Percentiles rank a stretch among this genome's conserved stretches.
phyloP scores from a whole-genome alignment of 805 yeast genomes.

The Zygosaccharomyces bailii region DNA sequence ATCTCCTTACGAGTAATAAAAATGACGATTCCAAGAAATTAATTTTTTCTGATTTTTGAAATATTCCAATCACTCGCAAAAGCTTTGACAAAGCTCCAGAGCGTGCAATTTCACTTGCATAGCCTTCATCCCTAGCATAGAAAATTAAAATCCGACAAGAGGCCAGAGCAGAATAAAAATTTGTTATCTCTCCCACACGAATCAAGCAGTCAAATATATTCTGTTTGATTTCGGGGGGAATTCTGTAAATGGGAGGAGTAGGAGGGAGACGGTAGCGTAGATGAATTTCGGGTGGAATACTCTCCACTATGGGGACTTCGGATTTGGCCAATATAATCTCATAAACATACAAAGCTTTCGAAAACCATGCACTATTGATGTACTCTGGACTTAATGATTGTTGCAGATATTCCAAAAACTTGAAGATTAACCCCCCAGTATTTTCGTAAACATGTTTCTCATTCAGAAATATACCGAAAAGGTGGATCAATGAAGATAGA shows the following conservation, averaged over 20 bases:
- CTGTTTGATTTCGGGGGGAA: conserved; percentile 26
- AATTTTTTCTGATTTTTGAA: conserved; percentile 38
- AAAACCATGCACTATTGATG: conserved; percentile 53
- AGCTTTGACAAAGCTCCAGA: conserved; percentile 49
- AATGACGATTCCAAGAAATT: conserved; percentile 46
- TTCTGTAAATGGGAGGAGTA: conserved; percentile 23
- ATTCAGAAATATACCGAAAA: conserved; percentile 43
- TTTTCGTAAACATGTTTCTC: conserved; percentile 40
- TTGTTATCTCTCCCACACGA: conserved; percentile 39
- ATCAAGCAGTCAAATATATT: conserved; percentile 45
- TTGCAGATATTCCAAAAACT: conserved; percentile 39
- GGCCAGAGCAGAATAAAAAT: conserved; percentile 48
- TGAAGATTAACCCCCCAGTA: conserved; percentile 34
- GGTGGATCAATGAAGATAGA: conserved; percentile 41
- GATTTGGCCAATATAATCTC: conserved; percentile 53
- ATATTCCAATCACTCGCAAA: conserved; percentile 42
- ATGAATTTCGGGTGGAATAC: conserved; percentile 27
- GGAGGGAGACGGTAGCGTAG: conserved; percentile 19
- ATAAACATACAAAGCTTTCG: conserved; percentile 51
- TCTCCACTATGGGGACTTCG: conserved; percentile 46
- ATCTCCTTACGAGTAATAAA: conserved; percentile 57
- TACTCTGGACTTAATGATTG: conserved; percentile 38
- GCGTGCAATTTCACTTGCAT: conserved; percentile 41
- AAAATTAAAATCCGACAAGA: conserved; percentile 54
- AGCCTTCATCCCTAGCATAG: conserved; percentile 45